These are phyloP conservation scores for Macrotyloma uniflorum DNA, from an alignment of 306 rosid genomes.

Conservation along the genomic window DNA sequence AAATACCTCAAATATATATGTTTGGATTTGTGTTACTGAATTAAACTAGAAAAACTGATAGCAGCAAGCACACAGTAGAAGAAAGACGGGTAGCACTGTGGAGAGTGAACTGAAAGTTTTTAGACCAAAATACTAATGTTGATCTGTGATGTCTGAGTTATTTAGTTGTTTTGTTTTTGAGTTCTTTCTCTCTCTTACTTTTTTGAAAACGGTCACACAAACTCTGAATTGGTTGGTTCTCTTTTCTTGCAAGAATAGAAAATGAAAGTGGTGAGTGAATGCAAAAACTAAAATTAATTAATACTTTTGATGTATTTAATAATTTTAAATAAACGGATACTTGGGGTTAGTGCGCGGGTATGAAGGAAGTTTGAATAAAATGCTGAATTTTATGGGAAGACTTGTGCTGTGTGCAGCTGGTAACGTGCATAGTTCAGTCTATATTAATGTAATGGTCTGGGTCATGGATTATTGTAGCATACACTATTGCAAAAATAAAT, in stretches of 20 bases:
- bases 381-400: conserved; percentile 78
- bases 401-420: background rate
- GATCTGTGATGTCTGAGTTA: conserved; percentile 27
- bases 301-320: background rate
- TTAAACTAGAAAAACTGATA: background rate
- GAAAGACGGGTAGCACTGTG: background rate
- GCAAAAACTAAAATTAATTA: background rate
- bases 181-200: conserved; percentile 33
- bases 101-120: conserved; percentile 18
- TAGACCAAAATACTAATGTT: conserved; percentile 14
- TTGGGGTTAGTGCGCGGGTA: conserved; percentile 77
- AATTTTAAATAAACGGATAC: background rate
- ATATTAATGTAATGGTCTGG: conserved; percentile 39
- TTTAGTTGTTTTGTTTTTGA: background rate
- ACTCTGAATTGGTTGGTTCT: conserved; percentile 30
- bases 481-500: background rate
- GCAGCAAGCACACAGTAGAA: background rate
- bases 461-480: conserved; percentile 32
- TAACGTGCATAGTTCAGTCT: background rate
- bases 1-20: conserved; percentile 36
- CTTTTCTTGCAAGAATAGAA: conserved; percentile 18
- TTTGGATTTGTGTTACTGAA: background rate
- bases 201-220: conserved; percentile 42
- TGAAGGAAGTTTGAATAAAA: conserved; percentile 82
- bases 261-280: background rate